Evolutionary conservation across 768 basidiomycete genomes (phyloP), one percentile per base, ranked within the genome.

Genomic region (Podaxis sp.): DNA sequence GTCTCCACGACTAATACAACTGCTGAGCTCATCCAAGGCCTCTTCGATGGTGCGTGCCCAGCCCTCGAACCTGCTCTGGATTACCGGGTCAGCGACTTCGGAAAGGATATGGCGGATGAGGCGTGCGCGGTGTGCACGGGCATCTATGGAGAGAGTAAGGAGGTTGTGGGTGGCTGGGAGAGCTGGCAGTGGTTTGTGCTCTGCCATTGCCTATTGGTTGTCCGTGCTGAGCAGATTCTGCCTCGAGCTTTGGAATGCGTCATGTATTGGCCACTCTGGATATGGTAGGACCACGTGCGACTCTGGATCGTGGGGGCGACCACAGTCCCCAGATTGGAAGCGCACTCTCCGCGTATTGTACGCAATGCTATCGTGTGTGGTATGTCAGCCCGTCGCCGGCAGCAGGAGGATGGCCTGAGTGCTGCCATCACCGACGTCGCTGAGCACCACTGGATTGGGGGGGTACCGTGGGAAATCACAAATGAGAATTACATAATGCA

Each of bases 1-100:
- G 9, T 77, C 76, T 2, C 78, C 80, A 1, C 73, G 64, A 25
- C 59, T 66, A 7, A 86, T 66, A 63, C 73, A 72, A 9, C 68
- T 68, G 0, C 81, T 76, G 0, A 89, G 69, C 46, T 77, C 79
- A 63, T 81, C 80, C 38, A 87, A 68, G 1, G 74, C 82, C 24
- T 75, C 75, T 68, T 85, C 81, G 9, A 88, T 66, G 3, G 73
- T 76, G 46, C 65, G 67, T 1, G 74, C 74, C 84, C 85, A 87
- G 1, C 68, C 70, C 19, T 82, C 79, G 17, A 67, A 69, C 53
- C 72, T 68, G 19, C 59, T 63, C 41, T 75, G 71, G 51, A 75
- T 66, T n/a, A 67, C 69, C 7, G 70, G 64, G 38, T 74, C 72
- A 13, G 72, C 68, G 6, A 75, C 65, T 59, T 82, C 80, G 4